These are phyloP conservation scores for Bryoglossum gracile DNA, from an alignment of 495 filamentous ascomycete genomes.

Conservation along the genomic window DNA sequence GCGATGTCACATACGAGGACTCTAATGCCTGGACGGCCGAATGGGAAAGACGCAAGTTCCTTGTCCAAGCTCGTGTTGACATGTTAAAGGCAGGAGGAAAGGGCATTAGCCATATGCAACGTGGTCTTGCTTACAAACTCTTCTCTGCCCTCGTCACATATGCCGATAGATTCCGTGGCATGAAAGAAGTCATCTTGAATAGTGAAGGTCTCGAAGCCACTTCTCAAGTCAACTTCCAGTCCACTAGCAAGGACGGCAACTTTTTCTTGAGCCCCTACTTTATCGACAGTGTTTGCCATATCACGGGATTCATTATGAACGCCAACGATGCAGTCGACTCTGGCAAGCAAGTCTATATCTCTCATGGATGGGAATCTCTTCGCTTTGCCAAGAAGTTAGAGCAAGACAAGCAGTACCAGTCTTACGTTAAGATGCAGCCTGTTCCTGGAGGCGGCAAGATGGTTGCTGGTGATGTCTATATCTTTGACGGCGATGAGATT, in stretches of 20 bases:
- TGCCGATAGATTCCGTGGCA: slow-evolving; percentile 56
- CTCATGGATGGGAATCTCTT: slow-evolving; percentile 71
- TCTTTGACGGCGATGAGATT: slow-evolving; percentile 58
- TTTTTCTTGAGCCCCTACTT: slow-evolving; percentile 63
- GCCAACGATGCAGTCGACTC: slow-evolving; percentile 65
- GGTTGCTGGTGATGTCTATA: slow-evolving; percentile 52
- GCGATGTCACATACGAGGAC: slow-evolving; percentile 41
- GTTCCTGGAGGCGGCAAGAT: slow-evolving; percentile 37
- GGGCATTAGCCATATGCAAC: slow-evolving; percentile 30
- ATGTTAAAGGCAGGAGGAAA: slow-evolving; percentile 49
- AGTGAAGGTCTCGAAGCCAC: slow-evolving; percentile 64
- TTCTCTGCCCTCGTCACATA: slow-evolving; percentile 65
- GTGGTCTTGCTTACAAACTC: slow-evolving; percentile 66
- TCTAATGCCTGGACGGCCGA: slow-evolving; percentile 40
- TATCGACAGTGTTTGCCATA: slow-evolving; percentile 60
- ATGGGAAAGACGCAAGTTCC: slow-evolving; percentile 46
- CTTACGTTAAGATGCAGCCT: slow-evolving; percentile 62
- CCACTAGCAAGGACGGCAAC: slow-evolving; percentile 46
- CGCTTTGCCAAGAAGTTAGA: slow-evolving; percentile 57
- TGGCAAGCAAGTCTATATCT: slow-evolving; percentile 64
- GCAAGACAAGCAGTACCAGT: slow-evolving; percentile 55
- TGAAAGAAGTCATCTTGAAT: slow-evolving; percentile 70
- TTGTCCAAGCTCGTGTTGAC: slow-evolving; percentile 46
- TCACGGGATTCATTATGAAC: slow-evolving; percentile 74
- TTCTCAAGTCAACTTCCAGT: slow-evolving; percentile 57